Evolutionary conservation across 2,329 filamentous ascomycete species (phyloP), one percentile per base, ranked within the genome.

Genomic region (Emericellopsis atlantica): DNA sequence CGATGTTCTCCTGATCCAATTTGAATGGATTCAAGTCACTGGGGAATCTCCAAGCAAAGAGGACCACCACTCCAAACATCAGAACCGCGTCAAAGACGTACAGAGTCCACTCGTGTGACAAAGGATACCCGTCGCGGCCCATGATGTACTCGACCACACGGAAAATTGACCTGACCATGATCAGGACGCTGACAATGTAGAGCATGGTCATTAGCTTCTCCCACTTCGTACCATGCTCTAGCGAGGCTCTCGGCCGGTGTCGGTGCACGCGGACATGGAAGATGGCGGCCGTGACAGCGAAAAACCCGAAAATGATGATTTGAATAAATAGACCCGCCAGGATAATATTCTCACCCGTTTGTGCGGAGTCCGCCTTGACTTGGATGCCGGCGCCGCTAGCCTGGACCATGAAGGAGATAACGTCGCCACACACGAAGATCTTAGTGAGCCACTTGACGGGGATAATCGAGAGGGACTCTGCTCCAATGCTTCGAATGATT

Each of bases 321-420:
- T 81, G 77, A 14, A 79, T 52, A 26, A 71, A 52, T 3, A 81
- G 57, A 2, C 77, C 76, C 1, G 48, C 67, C 7, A 79, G 54
- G n/a, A 80, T 67, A 38, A 79, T 58, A 15, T 67, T 63, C 46
- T 72, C 52, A n/a, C 35, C 55, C 52, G 10, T 45, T 56, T 6
- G 51, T 52, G 3, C 61, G 54, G 16, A 56, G 31, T 35, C 32
- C 8, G 12, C 12, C 9, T 9, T 12, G 26, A 45, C 46, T 32
- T 47, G 44, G 41, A 50, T 49, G 7, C 54, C 57, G 21, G 51
- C 56, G 6, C 54, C 57, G 39, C 45, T 46, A 26, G 47, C 45
- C 41, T 59, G 57, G 8, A 59, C 40, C 33, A 50, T 26, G 40
- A 60, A 54, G 33, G 50, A 54, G 36, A 55, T 38, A 29, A 54